Conservation (phyloP, 306 rosid genomes). For the Prunus mume region DNA sequence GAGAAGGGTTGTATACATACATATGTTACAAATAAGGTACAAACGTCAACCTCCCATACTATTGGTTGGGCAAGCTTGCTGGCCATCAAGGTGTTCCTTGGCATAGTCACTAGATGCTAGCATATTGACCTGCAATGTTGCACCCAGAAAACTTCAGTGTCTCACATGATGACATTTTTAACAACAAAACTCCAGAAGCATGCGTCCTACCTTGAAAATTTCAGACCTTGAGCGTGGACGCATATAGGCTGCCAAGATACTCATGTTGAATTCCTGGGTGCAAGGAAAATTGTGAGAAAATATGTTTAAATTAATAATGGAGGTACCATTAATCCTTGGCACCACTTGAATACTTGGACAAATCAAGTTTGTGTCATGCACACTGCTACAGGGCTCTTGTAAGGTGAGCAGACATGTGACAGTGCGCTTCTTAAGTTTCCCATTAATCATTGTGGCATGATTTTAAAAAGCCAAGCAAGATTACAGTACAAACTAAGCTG, state of each 20-base stretch:
- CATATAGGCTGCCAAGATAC: constrained; percentile 74
- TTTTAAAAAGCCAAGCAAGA: background rate
- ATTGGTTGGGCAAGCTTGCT: constrained; percentile 38
- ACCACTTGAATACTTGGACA: background rate
- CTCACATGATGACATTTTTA: background rate
- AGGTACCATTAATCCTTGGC: constrained; percentile 3
- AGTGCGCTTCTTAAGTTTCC: too few relatives aligned
- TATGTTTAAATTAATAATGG: constrained; percentile 6
- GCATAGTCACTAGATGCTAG: constrained; percentile 47
- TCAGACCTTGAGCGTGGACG: constrained; percentile 75
- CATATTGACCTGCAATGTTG: constrained; percentile 55
- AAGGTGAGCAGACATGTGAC: background rate
- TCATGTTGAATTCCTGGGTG: constrained; percentile 76
- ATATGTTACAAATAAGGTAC: background rate
- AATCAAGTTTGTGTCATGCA: background rate
- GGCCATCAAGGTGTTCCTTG: constrained; percentile 35
- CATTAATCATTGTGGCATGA: background rate
- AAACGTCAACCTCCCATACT: constrained; percentile 64
- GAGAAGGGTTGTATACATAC: background rate
- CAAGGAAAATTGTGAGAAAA: constrained; percentile 18
- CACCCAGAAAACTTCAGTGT: background rate
- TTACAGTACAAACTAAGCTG: background rate
- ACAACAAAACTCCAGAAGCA: constrained; percentile 4
- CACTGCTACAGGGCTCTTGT: background rate
- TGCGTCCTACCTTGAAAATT: constrained; percentile 60